phyloP scores from a whole-genome alignment of 257 asterid species.

The Rhazya stricta region DNA sequence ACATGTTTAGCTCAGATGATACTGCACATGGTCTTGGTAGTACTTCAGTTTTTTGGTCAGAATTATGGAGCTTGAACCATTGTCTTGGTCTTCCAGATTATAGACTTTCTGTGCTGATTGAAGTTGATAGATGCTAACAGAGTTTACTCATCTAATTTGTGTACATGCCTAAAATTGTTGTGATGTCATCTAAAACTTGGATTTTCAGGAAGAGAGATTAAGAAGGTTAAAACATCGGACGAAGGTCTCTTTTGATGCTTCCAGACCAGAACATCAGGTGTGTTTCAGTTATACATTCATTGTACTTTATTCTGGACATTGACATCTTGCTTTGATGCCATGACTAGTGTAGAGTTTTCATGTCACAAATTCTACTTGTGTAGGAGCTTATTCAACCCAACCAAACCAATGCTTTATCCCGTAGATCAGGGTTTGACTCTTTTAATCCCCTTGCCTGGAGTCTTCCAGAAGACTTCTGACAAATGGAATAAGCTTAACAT shows the following conservation, averaged over 20 bases:
- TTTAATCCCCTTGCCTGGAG: not conserved
- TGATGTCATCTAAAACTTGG: not conserved
- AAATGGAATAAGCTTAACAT: not conserved
- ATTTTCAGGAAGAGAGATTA: slow-evolving; percentile 59
- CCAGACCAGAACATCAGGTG: slow-evolving; percentile 78
- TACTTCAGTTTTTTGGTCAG: not conserved
- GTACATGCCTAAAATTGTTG: not conserved
- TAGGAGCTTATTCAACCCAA: not conserved
- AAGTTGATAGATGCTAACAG: not conserved
- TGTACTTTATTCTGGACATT: not conserved
- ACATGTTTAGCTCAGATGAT: slow-evolving; percentile 1
- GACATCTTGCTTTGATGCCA: slow-evolving; percentile 3
- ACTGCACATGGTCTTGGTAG: not conserved
- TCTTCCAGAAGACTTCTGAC: not conserved
- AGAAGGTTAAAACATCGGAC: slow-evolving; percentile 64
- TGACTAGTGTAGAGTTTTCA: not conserved
- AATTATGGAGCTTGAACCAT: not conserved
- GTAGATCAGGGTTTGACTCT: not conserved
- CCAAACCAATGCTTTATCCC: not conserved
- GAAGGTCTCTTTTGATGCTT: slow-evolving; percentile 62
- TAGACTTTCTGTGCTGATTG: not conserved
- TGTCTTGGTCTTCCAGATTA: not conserved
- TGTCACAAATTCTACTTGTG: not conserved
- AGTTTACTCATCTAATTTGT: not conserved
- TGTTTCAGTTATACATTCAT: slow-evolving; percentile 12